These are phyloP conservation scores for Clarireedia monteithiana DNA, from an alignment of 2,329 filamentous ascomycete species.

Conservation along the genomic window DNA sequence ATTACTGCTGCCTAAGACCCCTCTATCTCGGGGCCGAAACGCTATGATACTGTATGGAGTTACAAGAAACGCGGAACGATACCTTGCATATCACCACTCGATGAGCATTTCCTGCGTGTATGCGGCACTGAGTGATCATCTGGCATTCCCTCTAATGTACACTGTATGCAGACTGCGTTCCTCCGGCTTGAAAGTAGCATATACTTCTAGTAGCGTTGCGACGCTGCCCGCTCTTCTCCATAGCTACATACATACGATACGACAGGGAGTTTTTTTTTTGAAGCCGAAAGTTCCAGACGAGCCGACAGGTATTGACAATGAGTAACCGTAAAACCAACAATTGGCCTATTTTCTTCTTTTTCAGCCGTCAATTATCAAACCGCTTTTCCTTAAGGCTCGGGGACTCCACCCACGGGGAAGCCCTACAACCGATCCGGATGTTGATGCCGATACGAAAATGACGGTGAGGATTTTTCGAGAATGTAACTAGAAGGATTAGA, in stretches of 20 bases:
- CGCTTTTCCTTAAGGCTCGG: no score
- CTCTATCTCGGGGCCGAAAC: neutral
- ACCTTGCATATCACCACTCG: neutral
- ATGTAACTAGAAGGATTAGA: slow-evolving; percentile 1
- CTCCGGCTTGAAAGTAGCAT: no score
- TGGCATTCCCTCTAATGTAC: neutral
- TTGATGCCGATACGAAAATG: neutral
- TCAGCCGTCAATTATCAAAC: no score
- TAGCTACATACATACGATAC: no score
- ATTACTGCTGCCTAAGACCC: neutral
- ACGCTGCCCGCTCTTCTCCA: no score
- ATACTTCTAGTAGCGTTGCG: no score
- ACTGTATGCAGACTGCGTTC: no score
- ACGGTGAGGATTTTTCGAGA: slow-evolving; percentile 4
- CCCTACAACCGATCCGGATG: neutral
- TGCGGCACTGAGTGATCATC: neutral
- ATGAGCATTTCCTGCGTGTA: neutral
- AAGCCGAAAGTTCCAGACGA: neutral
- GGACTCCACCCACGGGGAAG: neutral
- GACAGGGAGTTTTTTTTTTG: no score
- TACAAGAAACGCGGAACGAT: neutral
- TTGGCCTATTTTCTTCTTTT: no score
- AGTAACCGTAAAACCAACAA: no score
- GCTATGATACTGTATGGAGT: neutral
- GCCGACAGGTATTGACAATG: no score